phyloP scores from a whole-genome alignment of 106 monocot species.

The Narthecium ossifragum region DNA sequence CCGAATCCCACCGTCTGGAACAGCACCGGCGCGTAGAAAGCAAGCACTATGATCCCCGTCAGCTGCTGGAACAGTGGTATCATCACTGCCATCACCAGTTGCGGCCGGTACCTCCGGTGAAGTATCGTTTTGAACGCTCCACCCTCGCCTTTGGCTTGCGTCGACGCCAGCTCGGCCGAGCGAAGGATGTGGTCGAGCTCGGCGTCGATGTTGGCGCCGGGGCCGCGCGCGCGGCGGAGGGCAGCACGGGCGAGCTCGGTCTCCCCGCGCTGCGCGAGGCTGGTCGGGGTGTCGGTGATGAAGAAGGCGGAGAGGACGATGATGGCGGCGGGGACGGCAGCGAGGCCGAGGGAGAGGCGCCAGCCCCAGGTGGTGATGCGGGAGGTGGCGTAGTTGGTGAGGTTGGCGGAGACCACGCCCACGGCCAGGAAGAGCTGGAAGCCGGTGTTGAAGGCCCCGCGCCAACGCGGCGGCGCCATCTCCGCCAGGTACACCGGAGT shows the following conservation, averaged over 20 bases:
- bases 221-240: conserved; percentile 27
- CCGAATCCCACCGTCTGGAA: conserved; percentile 31
- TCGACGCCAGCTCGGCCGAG: neutral
- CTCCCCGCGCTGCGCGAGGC: conserved; percentile 33
- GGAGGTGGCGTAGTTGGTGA: conserved; percentile 21
- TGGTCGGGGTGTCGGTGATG: conserved; percentile 47
- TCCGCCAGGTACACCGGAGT: conserved; percentile 45
- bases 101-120: conserved; percentile 24
- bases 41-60: conserved; percentile 26
- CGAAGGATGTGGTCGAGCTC: conserved; percentile 25
- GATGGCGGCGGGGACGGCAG: conserved; percentile 30
- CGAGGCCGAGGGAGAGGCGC: conserved; percentile 48
- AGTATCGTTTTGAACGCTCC: conserved; percentile 23
- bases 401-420: conserved; percentile 27
- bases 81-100: conserved; percentile 32
- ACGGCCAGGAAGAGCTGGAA: conserved; percentile 34
- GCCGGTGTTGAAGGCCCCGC: conserved; percentile 24
- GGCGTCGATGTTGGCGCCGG: conserved; percentile 14
- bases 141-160: conserved; percentile 2
- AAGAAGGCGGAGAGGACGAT: conserved; percentile 28
- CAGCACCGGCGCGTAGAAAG: conserved; percentile 35
- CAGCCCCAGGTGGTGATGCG: conserved; percentile 31
- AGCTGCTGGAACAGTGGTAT: conserved; percentile 37
- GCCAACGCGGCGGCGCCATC: conserved; percentile 32
- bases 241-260: conserved; percentile 5